Base-by-base conservation (phyloP, 257 asterid genomes). In the Ligustrum vulgare region DNA sequence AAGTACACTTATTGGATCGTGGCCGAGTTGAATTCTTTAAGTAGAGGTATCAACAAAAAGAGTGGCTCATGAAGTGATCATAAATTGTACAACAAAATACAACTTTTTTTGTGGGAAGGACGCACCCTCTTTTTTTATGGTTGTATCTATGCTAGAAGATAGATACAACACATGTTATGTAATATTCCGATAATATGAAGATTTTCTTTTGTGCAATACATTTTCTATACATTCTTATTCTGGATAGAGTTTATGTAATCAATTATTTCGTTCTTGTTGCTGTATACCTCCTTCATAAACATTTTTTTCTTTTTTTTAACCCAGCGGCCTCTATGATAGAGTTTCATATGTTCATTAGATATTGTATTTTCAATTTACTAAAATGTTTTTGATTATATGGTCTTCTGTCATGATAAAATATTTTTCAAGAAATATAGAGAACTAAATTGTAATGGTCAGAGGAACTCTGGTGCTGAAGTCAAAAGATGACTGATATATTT, bases 81-180 rank as follows among this genome's bases (percentile, higher is more conserved):
- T 72, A 70, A 60, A 80, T 70, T 72, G 72, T 76, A 78, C 64
- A 16, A 39, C 32, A 31, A 73, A 69, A 54, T 25, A 65, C 41
- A 28, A 56, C 69, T 54, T 66, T 33, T 63, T 80, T 74, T 79
- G 78, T 75, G 85, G 88, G 75, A 74, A 80, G 78, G 75, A n/a
- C 74, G 45, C 71, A 67, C 85, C 77, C 78, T 25, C 72, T 83
- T 87, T 89, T 88, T 90, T 80, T 94, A 92, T 92, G 97, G 87
- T 66, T 88, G 87, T 76, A 58, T 74, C 78, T 78, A 8, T 71
- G 32, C 58, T 47, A 78, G 82, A 76, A 23, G 35, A 63, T 56
- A 77, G 81, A 78, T 81, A 80, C 87, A 82, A 34, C 82, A 73
- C 96, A 87, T 88, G 96, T 86, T 87, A 71, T 87, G 87, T 83